Evolutionary conservation across 2,329 filamentous ascomycete species (phyloP).

Genomic region (Claviceps sp.): DNA sequence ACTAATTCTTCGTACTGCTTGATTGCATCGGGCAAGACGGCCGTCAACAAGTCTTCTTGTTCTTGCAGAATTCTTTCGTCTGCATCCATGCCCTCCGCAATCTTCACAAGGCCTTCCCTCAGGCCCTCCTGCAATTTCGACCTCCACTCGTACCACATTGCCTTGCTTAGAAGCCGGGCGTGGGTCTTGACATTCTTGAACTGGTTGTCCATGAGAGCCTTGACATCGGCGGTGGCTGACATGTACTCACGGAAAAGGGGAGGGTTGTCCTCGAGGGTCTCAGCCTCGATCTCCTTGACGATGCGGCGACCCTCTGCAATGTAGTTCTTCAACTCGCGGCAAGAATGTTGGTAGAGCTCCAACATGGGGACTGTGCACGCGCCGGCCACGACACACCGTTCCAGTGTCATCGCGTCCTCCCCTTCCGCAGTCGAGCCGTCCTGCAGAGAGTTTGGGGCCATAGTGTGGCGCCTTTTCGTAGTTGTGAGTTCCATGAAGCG

Average conservation of each 20-base stretch:
- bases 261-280: conserved; percentile 82
- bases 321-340: conserved; percentile 90
- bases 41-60: conserved; percentile 55
- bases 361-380: conserved; percentile 88
- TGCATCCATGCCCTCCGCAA: conserved; percentile 59
- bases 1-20: conserved; percentile 48
- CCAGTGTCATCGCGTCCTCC: conserved; percentile 46
- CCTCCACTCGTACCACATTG: conserved; percentile 97
- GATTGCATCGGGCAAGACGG: conserved; percentile 51
- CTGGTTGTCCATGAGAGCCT: conserved; percentile 82
- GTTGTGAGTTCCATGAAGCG: conserved; percentile 98
- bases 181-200: conserved; percentile 96
- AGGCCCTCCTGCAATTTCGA: conserved; percentile 75
- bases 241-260: conserved; percentile 86
- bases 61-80: conserved; percentile 56
- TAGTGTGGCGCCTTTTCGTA: conserved; percentile 80
- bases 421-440: conserved; percentile 27
- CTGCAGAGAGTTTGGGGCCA: conserved; percentile 40
- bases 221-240: conserved; percentile 69
- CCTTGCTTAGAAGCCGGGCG: conserved; percentile 79
- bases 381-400: conserved; percentile 73
- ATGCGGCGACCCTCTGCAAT: conserved; percentile 86
- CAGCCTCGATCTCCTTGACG: conserved; percentile 78
- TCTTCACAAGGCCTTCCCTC: conserved; percentile 65
- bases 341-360: conserved; percentile 90